Conservation (phyloP, 805 yeast genomes). For the Crinitomyces ghanaensis region DNA sequence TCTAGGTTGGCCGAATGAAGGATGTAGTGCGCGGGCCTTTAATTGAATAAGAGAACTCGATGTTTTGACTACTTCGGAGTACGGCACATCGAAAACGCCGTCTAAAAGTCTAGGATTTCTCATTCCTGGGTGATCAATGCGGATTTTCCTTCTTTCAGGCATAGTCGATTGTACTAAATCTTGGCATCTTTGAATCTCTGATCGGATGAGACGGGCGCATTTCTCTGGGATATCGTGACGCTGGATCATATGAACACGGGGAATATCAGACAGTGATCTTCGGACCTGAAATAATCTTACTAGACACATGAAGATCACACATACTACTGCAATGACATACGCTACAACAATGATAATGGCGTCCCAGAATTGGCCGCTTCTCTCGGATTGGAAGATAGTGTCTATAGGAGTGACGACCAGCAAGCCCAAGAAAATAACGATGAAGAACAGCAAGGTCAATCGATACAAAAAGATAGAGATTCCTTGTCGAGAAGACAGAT, state of each 20-base stretch:
- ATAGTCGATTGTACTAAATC: conserved; percentile 30
- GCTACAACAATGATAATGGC: conserved; percentile 71
- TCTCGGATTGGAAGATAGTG: conserved; percentile 51
- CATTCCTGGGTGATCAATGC: conserved; percentile 39
- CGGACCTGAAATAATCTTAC: conserved; percentile 48
- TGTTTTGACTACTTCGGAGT: conserved; percentile 18
- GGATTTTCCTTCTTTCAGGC: conserved; percentile 27
- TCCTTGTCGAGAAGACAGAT: too few species aligned
- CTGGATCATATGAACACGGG: conserved; percentile 63
- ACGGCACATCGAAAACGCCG: conserved; percentile 18
- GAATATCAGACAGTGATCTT: conserved; percentile 60
- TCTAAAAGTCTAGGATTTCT: conserved; percentile 31
- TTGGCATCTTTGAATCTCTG: conserved; percentile 34
- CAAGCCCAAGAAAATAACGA: conserved; percentile 37
- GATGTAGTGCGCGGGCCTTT: conserved; percentile 24
- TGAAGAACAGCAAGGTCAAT: conserved; percentile 20
- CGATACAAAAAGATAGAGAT: conserved; percentile 15
- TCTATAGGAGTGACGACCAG: conserved; percentile 70
- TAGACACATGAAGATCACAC: conserved; percentile 41
- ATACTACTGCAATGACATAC: conserved; percentile 46
- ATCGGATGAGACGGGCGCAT: conserved; percentile 31
- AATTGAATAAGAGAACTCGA: conserved; percentile 24
- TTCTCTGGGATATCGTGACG: conserved; percentile 46
- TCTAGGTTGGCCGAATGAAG: conserved; percentile 29
- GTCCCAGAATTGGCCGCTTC: conserved; percentile 59